These are phyloP conservation scores for Penicillium robsamsonii DNA, from an alignment of 495 filamentous ascomycete genomes.

Conservation along the genomic window DNA sequence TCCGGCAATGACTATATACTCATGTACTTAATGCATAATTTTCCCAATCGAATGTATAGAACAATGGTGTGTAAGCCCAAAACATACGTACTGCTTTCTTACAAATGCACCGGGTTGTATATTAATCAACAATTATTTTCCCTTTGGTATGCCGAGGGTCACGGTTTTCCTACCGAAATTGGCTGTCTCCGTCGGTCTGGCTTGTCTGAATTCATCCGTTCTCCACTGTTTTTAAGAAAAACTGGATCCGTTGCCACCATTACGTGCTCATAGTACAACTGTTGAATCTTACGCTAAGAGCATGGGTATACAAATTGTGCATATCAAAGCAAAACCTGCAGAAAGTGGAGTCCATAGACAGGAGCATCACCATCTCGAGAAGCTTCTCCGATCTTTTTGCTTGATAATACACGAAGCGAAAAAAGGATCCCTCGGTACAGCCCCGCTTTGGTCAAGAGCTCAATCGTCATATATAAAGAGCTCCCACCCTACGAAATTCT, in stretches of 20 bases:
- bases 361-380: slow-evolving; percentile 28
- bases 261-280: background rate
- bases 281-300: background rate
- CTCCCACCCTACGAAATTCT: slow-evolving; percentile 1
- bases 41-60: background rate
- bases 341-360: slow-evolving; percentile 16
- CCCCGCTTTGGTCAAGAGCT: slow-evolving; percentile 20
- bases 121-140: background rate
- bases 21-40: slow-evolving; percentile 11
- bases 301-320: background rate
- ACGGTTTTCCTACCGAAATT: slow-evolving; percentile 33
- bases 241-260: slow-evolving; percentile 10
- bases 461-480: slow-evolving; percentile 11
- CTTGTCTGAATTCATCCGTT: slow-evolving; percentile 21
- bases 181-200: slow-evolving; percentile 23
- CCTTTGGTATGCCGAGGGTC: slow-evolving; percentile 2
- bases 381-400: slow-evolving; percentile 32
- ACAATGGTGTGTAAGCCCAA: background rate
- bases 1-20: slow-evolving; percentile 2
- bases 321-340: slow-evolving; percentile 1
- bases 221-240: slow-evolving; percentile 16
- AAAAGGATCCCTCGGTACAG: slow-evolving; percentile 17
- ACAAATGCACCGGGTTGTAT: background rate
- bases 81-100: slow-evolving; percentile 4
- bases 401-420: too few relatives aligned